Conservation (phyloP, 2,329 filamentous ascomycete genomes). For the Pseudocercospora cruenta region DNA sequence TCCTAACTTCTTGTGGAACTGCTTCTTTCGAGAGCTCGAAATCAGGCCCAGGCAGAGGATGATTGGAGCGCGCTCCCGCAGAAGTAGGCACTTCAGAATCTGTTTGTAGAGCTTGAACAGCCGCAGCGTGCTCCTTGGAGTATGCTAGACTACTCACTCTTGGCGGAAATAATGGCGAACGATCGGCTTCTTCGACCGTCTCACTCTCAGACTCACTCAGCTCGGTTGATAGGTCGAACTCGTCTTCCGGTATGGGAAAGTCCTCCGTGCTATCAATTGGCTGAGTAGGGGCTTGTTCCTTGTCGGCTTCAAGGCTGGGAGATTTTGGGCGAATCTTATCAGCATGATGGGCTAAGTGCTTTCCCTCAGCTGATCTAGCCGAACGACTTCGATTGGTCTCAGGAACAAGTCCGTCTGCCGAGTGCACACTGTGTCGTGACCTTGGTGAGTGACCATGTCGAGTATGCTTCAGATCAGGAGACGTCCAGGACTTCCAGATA, state of each 20-base stretch:
- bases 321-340: neutral
- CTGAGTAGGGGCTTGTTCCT: neutral
- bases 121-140: neutral
- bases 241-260: neutral
- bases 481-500: neutral
- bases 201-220: neutral
- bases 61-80: neutral
- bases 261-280: neutral
- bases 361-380: neutral
- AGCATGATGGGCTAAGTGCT: neutral
- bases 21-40: neutral
- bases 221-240: neutral
- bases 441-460: neutral
- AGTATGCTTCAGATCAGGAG: neutral
- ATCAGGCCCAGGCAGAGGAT: neutral
- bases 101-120: conserved; percentile 5
- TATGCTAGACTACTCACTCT: conserved; percentile 1
- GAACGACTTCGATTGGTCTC: neutral
- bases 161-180: neutral
- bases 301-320: neutral
- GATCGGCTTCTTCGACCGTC: neutral
- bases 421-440: neutral
- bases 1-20: neutral
- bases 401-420: neutral
- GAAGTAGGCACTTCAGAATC: neutral